phyloP scores from a whole-genome alignment of 139 green algal species.

The Coelastrella sp. region DNA sequence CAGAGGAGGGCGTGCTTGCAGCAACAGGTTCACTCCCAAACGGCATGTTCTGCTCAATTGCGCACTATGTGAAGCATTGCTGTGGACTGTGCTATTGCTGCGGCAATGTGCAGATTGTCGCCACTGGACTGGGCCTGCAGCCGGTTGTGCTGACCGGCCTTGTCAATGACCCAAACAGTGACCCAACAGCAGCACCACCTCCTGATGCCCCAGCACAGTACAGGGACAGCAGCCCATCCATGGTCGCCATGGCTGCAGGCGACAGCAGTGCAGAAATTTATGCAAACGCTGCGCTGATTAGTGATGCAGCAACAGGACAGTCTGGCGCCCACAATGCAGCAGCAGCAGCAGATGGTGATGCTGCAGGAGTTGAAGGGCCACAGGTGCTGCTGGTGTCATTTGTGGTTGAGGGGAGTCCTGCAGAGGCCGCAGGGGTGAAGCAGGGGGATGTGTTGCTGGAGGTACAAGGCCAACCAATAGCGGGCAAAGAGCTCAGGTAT shows the following conservation, averaged over 20 bases:
- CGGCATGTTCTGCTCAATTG: no score
- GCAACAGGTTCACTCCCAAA: no score
- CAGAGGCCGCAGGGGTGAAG: slow-evolving; percentile 76
- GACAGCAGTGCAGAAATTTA: neutral
- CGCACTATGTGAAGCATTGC: neutral
- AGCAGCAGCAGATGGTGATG: slow-evolving; percentile 33
- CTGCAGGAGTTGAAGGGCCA: neutral
- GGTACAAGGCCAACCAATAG: slow-evolving; percentile 55
- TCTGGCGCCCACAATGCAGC: neutral
- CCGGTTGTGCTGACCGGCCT: slow-evolving; percentile 53
- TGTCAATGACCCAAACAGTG: neutral
- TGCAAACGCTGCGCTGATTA: no score
- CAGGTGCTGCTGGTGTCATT: slow-evolving; percentile 74
- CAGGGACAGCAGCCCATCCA: neutral
- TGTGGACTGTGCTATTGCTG: neutral
- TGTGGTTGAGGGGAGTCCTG: slow-evolving; percentile 80
- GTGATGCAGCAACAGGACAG: neutral
- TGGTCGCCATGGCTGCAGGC: neutral
- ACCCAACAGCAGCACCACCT: slow-evolving; percentile 10
- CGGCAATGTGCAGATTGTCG: slow-evolving; percentile 26
- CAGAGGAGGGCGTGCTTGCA: no score
- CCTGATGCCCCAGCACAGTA: neutral
- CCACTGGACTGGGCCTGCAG: slow-evolving; percentile 78
- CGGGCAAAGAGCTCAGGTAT: neutral
- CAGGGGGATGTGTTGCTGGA: slow-evolving; percentile 49